These are phyloP conservation scores for Rhynchospora pubera DNA, from an alignment of 176 grass and related monocot species.

Conservation along the genomic window DNA sequence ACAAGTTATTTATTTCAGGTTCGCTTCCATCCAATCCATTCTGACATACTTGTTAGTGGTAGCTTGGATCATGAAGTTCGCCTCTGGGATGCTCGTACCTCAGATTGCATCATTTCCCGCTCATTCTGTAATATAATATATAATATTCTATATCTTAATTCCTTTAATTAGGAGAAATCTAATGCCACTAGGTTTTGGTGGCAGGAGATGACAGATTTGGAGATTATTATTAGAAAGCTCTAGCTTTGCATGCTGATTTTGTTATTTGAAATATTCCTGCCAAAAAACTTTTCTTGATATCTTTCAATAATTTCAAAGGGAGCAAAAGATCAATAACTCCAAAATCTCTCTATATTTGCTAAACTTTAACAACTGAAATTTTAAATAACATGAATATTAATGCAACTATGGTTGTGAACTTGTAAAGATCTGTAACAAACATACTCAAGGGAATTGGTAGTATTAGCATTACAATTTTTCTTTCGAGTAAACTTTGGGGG, in stretches of 20 bases:
- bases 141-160: not conserved
- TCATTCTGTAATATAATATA: constrained; percentile 70
- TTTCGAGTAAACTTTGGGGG: not conserved
- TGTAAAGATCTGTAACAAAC: not conserved
- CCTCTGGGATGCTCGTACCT: constrained; percentile 84
- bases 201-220: not conserved
- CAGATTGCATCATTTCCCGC: constrained; percentile 69
- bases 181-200: not conserved
- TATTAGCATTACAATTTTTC: not conserved
- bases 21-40: constrained; percentile 86
- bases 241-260: not conserved
- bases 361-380: not conserved
- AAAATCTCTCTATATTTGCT: not conserved
- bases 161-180: not conserved
- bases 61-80: constrained; percentile 99
- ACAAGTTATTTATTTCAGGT: constrained; percentile 45
- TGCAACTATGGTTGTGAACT: not conserved
- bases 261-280: not conserved
- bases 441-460: not conserved
- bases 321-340: not conserved
- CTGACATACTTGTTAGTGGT: constrained; percentile 94
- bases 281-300: not conserved
- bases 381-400: not conserved
- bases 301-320: not conserved
- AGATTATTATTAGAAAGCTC: not conserved